Evolutionary conservation across 805 yeast species (phyloP).

Genomic region (Priceomyces melissophilus): DNA sequence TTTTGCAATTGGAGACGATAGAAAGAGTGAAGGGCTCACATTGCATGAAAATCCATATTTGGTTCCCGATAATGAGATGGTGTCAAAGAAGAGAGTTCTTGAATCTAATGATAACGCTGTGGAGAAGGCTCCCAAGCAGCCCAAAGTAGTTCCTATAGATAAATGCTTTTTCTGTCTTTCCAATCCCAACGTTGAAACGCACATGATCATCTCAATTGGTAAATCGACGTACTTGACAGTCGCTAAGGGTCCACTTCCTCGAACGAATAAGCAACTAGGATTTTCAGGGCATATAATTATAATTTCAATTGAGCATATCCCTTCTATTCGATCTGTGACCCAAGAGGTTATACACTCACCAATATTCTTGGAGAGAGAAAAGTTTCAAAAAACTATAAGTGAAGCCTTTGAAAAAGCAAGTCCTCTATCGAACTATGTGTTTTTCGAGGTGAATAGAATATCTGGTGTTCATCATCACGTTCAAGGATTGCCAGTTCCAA

Average conservation of each 20-base stretch:
- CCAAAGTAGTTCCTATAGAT: slow-evolving; percentile 48
- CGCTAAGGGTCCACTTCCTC: slow-evolving; percentile 82
- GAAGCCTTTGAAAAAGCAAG: slow-evolving; percentile 41
- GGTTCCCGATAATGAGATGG: slow-evolving; percentile 1
- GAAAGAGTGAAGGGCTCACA: slow-evolving; percentile 5
- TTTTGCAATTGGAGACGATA: slow-evolving; percentile 32
- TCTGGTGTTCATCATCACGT: slow-evolving; percentile 71
- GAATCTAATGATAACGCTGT: slow-evolving; percentile 10
- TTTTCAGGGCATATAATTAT: slow-evolving; percentile 82
- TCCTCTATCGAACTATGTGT: slow-evolving; percentile 49
- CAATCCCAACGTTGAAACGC: slow-evolving; percentile 72
- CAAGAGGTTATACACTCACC: slow-evolving; percentile 28
- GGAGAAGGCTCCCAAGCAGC: slow-evolving; percentile 22
- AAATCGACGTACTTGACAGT: slow-evolving; percentile 62
- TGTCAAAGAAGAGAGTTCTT: slow-evolving; percentile 8
- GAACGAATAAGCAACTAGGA: slow-evolving; percentile 42
- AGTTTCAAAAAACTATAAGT: slow-evolving; percentile 47
- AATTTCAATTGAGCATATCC: slow-evolving; percentile 72
- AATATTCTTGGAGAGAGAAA: slow-evolving; percentile 38
- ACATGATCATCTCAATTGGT: slow-evolving; percentile 78
- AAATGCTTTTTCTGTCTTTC: slow-evolving; percentile 82
- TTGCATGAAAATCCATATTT: slow-evolving; percentile 26
- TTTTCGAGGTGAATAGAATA: slow-evolving; percentile 65
- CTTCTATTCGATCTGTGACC: slow-evolving; percentile 29
- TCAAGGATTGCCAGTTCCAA: slow-evolving; percentile 72